Conservation (phyloP, 768 basidiomycete species). For the Lyophyllum atratum region DNA sequence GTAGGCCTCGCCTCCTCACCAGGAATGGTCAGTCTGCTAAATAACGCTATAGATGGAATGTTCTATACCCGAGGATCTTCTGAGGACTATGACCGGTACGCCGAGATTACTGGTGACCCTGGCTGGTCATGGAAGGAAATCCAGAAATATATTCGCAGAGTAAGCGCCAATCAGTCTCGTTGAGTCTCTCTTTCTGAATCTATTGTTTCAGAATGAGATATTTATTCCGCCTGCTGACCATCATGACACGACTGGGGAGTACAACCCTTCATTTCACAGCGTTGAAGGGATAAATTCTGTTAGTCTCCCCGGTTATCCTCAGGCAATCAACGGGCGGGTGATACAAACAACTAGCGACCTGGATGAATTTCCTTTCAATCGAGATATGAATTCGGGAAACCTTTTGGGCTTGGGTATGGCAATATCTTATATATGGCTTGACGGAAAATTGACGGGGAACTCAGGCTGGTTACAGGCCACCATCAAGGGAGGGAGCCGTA, state of each 20-base stretch:
- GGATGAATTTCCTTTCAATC: conserved; percentile 25
- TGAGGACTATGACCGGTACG: conserved; percentile 33
- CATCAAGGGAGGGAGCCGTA: conserved; percentile 26
- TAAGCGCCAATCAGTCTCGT: conserved; percentile 4
- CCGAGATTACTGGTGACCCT: conserved; percentile 26
- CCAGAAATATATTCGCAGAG: conserved; percentile 28
- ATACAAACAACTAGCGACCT: conserved; percentile 30
- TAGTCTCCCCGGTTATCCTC: conserved; percentile 30
- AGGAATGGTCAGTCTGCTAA: background rate
- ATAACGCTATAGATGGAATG: conserved; percentile 25
- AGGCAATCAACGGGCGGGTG: conserved; percentile 25
- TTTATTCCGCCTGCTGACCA: conserved; percentile 31
- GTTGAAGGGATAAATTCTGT: conserved; percentile 28
- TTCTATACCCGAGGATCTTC: conserved; percentile 32
- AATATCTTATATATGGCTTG: background rate
- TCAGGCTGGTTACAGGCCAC: conserved; percentile 29
- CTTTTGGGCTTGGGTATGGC: conserved; percentile 28
- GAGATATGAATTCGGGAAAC: conserved; percentile 26
- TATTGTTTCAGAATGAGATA: conserved; percentile 30
- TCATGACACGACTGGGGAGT: conserved; percentile 33
- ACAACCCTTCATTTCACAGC: conserved; percentile 32
- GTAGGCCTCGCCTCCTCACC: conserved; percentile 14
- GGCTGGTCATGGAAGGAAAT: conserved; percentile 35
- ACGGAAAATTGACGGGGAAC: background rate
- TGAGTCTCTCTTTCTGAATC: background rate